Percentiles rank a stretch among this genome's conserved stretches.
These are phyloP conservation scores for Apiospora arundinis DNA, from an alignment of 2,329 filamentous ascomycete genomes.

Conservation along the genomic window DNA sequence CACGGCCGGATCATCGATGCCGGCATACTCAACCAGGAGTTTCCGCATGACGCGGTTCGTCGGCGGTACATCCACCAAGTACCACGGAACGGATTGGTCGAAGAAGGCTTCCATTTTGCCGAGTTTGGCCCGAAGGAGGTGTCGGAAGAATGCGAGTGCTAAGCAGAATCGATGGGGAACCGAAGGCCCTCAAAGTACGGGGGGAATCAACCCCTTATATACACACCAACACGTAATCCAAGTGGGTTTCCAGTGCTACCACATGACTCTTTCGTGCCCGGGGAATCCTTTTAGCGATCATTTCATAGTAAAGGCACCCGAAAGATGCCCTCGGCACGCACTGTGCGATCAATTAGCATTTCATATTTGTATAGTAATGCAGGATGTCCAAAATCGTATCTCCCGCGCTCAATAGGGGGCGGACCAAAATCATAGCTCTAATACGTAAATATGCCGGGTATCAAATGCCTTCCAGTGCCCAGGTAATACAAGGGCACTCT, in stretches of 20 bases:
- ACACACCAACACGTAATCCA: neutral
- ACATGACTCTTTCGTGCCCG: neutral
- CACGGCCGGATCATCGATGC: neutral
- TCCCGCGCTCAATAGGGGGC: neutral
- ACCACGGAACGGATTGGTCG: conserved; percentile 14
- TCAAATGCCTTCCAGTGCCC: no score
- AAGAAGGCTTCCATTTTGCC: conserved; percentile 12
- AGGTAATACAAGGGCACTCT: no score
- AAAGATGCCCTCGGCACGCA: neutral
- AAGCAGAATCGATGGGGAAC: no score
- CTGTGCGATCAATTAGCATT: neutral
- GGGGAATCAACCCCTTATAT: neutral
- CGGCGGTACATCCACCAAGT: neutral
- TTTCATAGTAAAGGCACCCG: no score
- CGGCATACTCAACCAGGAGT: conserved; percentile 18
- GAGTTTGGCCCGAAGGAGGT: neutral
- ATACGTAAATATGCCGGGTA: no score
- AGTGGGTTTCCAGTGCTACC: neutral
- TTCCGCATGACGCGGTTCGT: neutral
- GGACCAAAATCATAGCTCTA: no score
- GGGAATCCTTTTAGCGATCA: no score
- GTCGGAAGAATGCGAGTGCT: neutral
- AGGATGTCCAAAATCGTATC: neutral
- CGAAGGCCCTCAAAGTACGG: neutral
- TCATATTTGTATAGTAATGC: no score